Evolutionary conservation across 2,329 filamentous ascomycete genomes (phyloP).

Genomic region (Colletotrichum spinosum): DNA sequence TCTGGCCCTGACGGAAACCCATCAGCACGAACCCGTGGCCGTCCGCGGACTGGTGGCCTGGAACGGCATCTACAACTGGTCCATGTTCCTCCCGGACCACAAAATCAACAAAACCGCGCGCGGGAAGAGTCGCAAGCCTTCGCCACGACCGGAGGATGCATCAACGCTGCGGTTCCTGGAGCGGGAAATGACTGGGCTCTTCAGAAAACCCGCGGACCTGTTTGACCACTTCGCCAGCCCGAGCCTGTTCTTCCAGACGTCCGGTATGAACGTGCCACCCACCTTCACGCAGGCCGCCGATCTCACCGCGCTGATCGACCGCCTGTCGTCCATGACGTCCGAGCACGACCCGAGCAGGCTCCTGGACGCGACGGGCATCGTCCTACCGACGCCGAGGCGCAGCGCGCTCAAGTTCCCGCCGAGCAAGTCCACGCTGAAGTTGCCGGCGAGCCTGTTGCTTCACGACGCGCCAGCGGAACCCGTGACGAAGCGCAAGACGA

Average conservation of each 20-base stretch:
- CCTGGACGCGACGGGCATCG: slow-evolving; percentile 3
- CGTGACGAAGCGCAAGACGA: slow-evolving; percentile 20
- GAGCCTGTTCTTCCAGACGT: slow-evolving; percentile 67
- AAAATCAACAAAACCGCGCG: slow-evolving; percentile 50
- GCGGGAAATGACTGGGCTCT: slow-evolving; percentile 55
- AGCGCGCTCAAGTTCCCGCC: slow-evolving; percentile 62
- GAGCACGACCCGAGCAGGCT: slow-evolving; percentile 33
- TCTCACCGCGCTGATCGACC: slow-evolving; percentile 35
- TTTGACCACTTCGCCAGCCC: slow-evolving; percentile 73
- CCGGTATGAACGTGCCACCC: slow-evolving; percentile 59
- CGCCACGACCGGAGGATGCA: slow-evolving; percentile 43
- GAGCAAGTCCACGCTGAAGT: slow-evolving; percentile 56
- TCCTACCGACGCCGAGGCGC: slow-evolving; percentile 50
- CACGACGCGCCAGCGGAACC: slow-evolving; percentile 50
- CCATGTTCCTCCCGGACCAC: slow-evolving; percentile 67
- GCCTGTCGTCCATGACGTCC: slow-evolving; percentile 38
- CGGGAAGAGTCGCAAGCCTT: slow-evolving; percentile 26
- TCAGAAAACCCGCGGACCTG: slow-evolving; percentile 58
- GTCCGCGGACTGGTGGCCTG: slow-evolving; percentile 66
- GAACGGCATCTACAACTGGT: slow-evolving; percentile 75
- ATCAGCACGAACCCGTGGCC: slow-evolving; percentile 54
- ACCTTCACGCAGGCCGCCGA: slow-evolving; percentile 52
- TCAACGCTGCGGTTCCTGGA: slow-evolving; percentile 53
- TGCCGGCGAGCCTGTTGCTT: slow-evolving; percentile 62
- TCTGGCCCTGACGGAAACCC: slow-evolving; percentile 67